A percentile compares a stretch with the other conserved stretches of the same genome.
phyloP scores from a whole-genome alignment of 83 land plant genomes.

The Diphasiastrum complanatum region DNA sequence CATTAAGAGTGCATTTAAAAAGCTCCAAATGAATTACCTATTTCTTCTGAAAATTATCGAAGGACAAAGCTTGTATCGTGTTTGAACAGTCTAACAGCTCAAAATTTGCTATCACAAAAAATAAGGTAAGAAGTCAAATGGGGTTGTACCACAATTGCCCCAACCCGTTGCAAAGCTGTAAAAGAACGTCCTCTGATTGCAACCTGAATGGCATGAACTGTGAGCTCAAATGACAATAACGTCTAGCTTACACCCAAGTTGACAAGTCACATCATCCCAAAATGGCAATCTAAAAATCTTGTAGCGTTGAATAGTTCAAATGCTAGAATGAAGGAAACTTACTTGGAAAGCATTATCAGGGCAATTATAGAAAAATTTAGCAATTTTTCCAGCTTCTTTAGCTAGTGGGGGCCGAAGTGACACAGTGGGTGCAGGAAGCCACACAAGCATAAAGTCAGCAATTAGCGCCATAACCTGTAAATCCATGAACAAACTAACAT shows the following conservation, averaged over 20 bases:
- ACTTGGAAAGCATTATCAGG: slow-evolving; percentile 99
- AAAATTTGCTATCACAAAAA: too few relatives aligned
- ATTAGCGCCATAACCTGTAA: slow-evolving; percentile 89
- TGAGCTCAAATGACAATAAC: too few relatives aligned
- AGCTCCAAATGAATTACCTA: background rate
- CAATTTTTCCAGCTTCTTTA: slow-evolving; percentile 49
- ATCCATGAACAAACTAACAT: background rate
- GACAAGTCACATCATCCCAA: too few relatives aligned
- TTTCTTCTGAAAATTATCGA: background rate
- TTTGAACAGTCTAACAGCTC: too few relatives aligned
- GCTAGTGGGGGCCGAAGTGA: slow-evolving; percentile 69
- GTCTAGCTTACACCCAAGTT: too few relatives aligned
- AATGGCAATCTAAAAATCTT: background rate
- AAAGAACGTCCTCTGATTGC: slow-evolving; percentile 76
- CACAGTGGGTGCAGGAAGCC: slow-evolving; percentile 99
- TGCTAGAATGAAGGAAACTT: background rate
- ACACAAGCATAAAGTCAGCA: slow-evolving; percentile 99
- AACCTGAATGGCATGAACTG: slow-evolving; percentile 51
- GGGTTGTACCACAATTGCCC: slow-evolving; percentile 86
- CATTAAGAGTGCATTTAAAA: slow-evolving; percentile 6
- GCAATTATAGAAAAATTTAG: slow-evolving; percentile 72
- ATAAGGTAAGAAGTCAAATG: too few relatives aligned
- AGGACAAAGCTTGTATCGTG: background rate
- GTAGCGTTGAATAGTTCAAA: background rate
- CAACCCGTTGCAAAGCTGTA: slow-evolving; percentile 75